A percentile compares a stretch with the other conserved stretches of the same genome.
These are phyloP conservation scores for Penicillium bovifimosum DNA, from an alignment of 495 filamentous ascomycete species.

Conservation along the genomic window DNA sequence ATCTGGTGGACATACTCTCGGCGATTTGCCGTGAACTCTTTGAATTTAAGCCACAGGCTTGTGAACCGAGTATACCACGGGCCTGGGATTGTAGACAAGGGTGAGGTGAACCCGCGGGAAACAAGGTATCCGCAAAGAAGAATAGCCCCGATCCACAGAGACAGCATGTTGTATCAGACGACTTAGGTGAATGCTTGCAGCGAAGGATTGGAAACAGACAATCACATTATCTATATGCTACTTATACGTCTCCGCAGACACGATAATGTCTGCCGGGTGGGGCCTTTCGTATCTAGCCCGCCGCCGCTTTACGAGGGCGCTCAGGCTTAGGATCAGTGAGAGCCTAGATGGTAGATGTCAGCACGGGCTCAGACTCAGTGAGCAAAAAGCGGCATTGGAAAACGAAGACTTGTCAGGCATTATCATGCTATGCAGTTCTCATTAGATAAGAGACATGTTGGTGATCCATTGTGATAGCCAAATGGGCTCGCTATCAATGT, in stretches of 20 bases:
- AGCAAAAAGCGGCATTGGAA: too few species aligned
- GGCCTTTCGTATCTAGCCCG: too few species aligned
- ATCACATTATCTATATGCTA: not conserved
- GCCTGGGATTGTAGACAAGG: slow-evolving; percentile 40
- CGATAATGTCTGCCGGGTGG: too few species aligned
- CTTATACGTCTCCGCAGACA: too few species aligned
- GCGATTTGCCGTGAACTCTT: slow-evolving; percentile 51
- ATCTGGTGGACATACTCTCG: slow-evolving; percentile 51
- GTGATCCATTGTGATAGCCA: not conserved
- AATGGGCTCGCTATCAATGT: not conserved
- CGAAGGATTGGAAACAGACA: not conserved
- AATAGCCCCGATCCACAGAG: slow-evolving; percentile 13
- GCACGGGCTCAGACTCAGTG: too few species aligned
- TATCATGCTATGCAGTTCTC: too few species aligned
- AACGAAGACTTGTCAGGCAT: too few species aligned
- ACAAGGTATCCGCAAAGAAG: slow-evolving; percentile 11
- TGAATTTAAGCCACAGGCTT: slow-evolving; percentile 48
- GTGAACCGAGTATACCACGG: slow-evolving; percentile 50
- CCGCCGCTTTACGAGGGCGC: too few species aligned
- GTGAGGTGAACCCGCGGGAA: slow-evolving; percentile 3
- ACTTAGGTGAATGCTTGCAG: too few species aligned
- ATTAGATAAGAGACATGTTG: not conserved
- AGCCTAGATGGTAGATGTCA: too few species aligned
- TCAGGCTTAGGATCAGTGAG: too few species aligned
- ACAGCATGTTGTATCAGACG: slow-evolving; percentile 16